Evolutionary conservation across 305 asterid species (phyloP), one percentile per base, ranked within the genome.

Genomic region (Plantago lanceolata): DNA sequence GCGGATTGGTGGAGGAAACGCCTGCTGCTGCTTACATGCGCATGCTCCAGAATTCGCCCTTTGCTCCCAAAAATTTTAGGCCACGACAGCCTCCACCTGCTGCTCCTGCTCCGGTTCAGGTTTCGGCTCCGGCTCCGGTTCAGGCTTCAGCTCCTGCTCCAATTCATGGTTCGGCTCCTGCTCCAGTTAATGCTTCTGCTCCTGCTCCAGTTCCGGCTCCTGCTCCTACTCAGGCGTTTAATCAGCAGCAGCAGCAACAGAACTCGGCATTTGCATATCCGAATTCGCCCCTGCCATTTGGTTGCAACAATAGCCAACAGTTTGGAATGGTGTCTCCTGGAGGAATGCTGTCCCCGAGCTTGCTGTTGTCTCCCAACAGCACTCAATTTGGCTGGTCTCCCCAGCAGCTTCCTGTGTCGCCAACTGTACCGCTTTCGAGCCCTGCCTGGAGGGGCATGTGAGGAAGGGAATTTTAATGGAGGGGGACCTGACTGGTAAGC

Each of bases 21-120:
- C 90, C 98, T 62, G 69, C 81, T 72, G 79, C 98, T 6, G 81
- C 89, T 18, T 86, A 88, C 73, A 86, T 88, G 96, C 83, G 94
- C 20, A 76, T 75, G 74, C 74, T 85, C 15, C 95, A 83, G 45
- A 76, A 20, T 69, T 76, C 91, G 24, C 44, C 73, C 40, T 71
- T 48, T 65, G 4, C 81, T n/a, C 37, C 47, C 0, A n/a, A n/a
- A n/a, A n/a, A n/a, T n/a, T n/a, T n/a, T n/a, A 40, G 14, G 12
- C n/a, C n/a, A 5, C 8, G 6, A 1, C 28, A 20, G 1, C 28
- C 9, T 15, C 18, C 17, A 18, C 8, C 57, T 21, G 44, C 14
- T 4, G 44, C 44, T 37, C 44, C 44, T 4, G 14, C 44, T 73
- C 53, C 59, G 18, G 61, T 67, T 6, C 80, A 75, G 7, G 78